Percentiles rank a stretch among this genome's conserved stretches.
Evolutionary conservation across 805 yeast genomes (phyloP).

Genomic region (Cyberlindnera sargentensis): DNA sequence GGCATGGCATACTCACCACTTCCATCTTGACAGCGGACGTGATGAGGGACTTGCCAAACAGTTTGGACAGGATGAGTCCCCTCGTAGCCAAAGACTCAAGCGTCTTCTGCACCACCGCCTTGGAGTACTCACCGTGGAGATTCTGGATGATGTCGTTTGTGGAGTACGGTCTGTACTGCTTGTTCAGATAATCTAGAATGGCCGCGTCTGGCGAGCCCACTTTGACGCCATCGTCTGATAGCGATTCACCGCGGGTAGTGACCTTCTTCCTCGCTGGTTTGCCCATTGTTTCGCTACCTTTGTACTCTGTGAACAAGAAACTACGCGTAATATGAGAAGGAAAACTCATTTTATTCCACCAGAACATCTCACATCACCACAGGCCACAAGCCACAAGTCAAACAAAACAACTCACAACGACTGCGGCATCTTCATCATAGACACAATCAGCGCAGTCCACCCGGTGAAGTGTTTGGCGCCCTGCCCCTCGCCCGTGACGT

Average conservation of each 20-base stretch:
- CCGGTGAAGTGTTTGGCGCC: slow-evolving; percentile 91
- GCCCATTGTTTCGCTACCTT: no score
- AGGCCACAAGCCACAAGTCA: no score
- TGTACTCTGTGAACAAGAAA: no score
- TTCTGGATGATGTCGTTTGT: slow-evolving; percentile 39
- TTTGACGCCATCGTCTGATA: neutral
- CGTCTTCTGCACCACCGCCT: slow-evolving; percentile 28
- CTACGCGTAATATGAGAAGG: no score
- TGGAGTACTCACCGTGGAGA: slow-evolving; percentile 33
- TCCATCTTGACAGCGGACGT: slow-evolving; percentile 35
- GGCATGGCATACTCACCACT: slow-evolving; percentile 4
- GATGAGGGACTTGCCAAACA: slow-evolving; percentile 37
- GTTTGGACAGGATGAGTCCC: slow-evolving; percentile 30
- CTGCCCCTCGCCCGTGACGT: slow-evolving; percentile 61
- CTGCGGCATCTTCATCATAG: slow-evolving; percentile 75
- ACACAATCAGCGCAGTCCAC: slow-evolving; percentile 81
- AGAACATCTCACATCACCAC: no score
- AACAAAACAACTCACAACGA: neutral
- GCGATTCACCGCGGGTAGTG: no score
- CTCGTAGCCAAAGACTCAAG: slow-evolving; percentile 30
- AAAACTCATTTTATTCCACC: no score
- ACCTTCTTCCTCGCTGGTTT: no score
- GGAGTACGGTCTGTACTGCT: slow-evolving; percentile 43
- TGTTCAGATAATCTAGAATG: slow-evolving; percentile 32
- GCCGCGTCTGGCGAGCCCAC: slow-evolving; percentile 23